A percentile compares a stretch with the other conserved stretches of the same genome.
Evolutionary conservation across 1,139 yeast species (phyloP).

Genomic region (Blastobotrys elegans): DNA sequence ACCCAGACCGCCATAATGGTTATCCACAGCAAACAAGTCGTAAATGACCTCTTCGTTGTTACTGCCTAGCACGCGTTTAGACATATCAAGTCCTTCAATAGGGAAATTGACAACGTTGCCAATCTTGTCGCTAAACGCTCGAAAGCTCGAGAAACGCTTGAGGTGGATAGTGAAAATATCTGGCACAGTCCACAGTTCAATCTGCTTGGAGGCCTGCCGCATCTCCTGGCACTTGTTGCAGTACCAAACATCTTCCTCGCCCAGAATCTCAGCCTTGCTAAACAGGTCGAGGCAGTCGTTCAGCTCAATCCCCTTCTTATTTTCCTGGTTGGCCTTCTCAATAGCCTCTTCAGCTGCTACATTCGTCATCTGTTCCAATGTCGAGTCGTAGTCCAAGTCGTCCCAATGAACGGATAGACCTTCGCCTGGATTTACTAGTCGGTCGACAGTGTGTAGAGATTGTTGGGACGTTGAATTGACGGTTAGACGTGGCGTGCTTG

Average conservation of each 20-base stretch:
- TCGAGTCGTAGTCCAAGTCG: background rate
- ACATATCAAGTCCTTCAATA: slow-evolving; percentile 71
- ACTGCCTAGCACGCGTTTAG: slow-evolving; percentile 43
- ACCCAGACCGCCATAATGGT: slow-evolving; percentile 93
- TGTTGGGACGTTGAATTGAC: background rate
- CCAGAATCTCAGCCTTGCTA: slow-evolving; percentile 76
- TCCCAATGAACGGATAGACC: slow-evolving; percentile 8
- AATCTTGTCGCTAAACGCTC: slow-evolving; percentile 85
- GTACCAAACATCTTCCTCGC: slow-evolving; percentile 91
- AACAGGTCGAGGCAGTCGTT: slow-evolving; percentile 73
- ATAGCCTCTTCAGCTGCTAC: slow-evolving; percentile 13
- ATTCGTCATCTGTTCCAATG: background rate
- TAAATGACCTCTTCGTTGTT: slow-evolving; percentile 42
- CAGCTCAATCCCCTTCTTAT: slow-evolving; percentile 43
- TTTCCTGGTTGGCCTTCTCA: slow-evolving; percentile 33
- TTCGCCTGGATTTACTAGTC: slow-evolving; percentile 8
- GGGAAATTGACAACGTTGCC: slow-evolving; percentile 85
- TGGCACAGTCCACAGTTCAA: slow-evolving; percentile 88
- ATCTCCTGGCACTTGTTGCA: slow-evolving; percentile 89
- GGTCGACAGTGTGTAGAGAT: background rate
- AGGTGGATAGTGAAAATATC: slow-evolving; percentile 85
- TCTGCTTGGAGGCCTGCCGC: slow-evolving; percentile 84
- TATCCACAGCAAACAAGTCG: slow-evolving; percentile 89
- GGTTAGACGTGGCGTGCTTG: too few species aligned
- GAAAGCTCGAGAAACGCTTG: slow-evolving; percentile 81